phyloP scores from a whole-genome alignment of 768 basidiomycete species.

The Pleurotus djamor region DNA sequence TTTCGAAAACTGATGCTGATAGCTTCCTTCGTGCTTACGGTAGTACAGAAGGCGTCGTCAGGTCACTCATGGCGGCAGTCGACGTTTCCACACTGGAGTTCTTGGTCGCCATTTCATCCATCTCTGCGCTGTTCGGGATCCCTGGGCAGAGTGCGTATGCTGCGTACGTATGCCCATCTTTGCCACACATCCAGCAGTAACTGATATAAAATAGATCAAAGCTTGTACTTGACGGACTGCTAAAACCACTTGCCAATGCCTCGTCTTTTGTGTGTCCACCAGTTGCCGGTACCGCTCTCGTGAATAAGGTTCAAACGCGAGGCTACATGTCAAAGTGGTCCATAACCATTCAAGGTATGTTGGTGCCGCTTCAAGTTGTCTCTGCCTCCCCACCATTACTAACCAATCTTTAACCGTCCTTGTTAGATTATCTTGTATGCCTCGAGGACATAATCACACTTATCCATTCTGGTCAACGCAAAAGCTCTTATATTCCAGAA shows the following conservation, averaged over 20 bases:
- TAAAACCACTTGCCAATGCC: neutral
- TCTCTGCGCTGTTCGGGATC: neutral
- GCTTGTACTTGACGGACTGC: neutral
- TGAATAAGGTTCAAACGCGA: neutral
- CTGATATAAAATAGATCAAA: neutral
- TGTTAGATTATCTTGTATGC: neutral
- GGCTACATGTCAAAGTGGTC: neutral
- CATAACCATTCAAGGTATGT: neutral
- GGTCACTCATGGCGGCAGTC: neutral
- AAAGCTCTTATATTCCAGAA: constrained; percentile 26
- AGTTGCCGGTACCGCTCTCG: neutral
- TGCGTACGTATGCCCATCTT: neutral
- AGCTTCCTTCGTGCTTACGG: neutral
- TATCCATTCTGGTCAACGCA: neutral
- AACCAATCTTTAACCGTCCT: no score
- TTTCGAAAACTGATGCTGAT: neutral
- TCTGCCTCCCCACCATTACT: neutral
- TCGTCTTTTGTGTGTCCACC: neutral
- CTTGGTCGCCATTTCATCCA: neutral
- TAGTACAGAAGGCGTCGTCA: neutral
- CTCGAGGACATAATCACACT: neutral
- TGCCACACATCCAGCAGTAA: neutral
- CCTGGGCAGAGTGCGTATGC: neutral
- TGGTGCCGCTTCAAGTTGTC: neutral
- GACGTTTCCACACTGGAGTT: neutral